These are phyloP conservation scores for Hymenoscyphus albidus DNA, from an alignment of 2,329 filamentous ascomycete genomes.

Conservation along the genomic window DNA sequence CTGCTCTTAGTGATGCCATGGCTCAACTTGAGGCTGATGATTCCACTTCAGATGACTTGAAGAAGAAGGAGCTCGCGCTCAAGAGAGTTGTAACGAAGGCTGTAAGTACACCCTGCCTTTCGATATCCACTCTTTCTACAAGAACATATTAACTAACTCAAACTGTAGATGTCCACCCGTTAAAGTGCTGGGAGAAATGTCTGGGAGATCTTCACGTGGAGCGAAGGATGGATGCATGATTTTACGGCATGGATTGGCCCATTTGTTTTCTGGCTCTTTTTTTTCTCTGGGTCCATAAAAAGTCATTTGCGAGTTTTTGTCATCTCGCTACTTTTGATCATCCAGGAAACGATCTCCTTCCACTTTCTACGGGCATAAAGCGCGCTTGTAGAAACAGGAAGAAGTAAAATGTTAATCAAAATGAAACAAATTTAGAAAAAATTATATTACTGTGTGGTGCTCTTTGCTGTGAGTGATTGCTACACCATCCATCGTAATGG, in stretches of 20 bases:
- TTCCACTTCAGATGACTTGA: constrained; percentile 84
- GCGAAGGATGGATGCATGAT: constrained; percentile 32
- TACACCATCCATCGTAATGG: too few relatives aligned
- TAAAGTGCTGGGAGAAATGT: constrained; percentile 47
- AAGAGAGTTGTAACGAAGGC: constrained; percentile 98
- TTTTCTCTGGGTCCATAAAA: constrained; percentile 33
- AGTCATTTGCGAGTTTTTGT: constrained; percentile 34
- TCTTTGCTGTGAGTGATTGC: neutral
- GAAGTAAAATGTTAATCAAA: constrained; percentile 30
- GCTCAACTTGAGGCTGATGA: constrained; percentile 95
- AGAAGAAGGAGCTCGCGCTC: constrained; percentile 99
- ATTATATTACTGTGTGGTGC: neutral
- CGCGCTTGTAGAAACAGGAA: constrained; percentile 36
- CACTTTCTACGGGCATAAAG: constrained; percentile 33
- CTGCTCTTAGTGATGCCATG: constrained; percentile 95
- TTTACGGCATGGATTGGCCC: constrained; percentile 34
- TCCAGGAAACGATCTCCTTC: constrained; percentile 27
- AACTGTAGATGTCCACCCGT: constrained; percentile 68
- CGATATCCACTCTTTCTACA: neutral
- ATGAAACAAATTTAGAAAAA: constrained; percentile 19
- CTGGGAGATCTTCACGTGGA: constrained; percentile 19
- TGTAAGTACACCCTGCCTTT: neutral
- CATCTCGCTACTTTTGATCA: constrained; percentile 28
- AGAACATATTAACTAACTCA: neutral
- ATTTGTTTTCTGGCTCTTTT: constrained; percentile 30